Conservation (phyloP, 2,329 filamentous ascomycete genomes). For the Cryoendolithus antarcticus region DNA sequence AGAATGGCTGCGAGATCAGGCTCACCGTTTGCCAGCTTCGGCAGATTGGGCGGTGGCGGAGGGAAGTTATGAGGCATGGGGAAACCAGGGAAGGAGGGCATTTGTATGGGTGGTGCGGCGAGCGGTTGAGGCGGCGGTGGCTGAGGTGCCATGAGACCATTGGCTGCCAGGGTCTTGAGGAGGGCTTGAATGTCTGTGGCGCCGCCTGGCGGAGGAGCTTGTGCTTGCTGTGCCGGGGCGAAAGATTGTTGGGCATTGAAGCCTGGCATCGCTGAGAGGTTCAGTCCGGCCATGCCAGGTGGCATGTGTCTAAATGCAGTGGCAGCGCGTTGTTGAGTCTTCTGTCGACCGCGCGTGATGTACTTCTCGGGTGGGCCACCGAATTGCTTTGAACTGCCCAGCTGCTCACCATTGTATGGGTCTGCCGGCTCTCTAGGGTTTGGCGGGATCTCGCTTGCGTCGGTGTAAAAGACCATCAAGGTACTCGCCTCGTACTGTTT, state of each 20-base stretch:
- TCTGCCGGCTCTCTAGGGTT: constrained; percentile 34
- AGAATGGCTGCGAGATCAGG: constrained; percentile 20
- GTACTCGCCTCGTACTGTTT: constrained; percentile 34
- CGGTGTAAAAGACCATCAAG: constrained; percentile 35
- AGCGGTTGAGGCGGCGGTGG: constrained; percentile 7
- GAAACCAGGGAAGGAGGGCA: constrained; percentile 1
- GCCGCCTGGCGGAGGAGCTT: constrained; percentile 3
- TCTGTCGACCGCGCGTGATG: constrained; percentile 7
- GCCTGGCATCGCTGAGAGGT: not conserved
- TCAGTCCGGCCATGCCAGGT: not conserved
- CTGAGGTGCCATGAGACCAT: not conserved
- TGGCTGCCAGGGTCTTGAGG: constrained; percentile 1
- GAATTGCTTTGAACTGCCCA: constrained; percentile 22
- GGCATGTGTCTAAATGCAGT: not conserved
- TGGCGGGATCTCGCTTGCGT: constrained; percentile 33
- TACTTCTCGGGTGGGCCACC: constrained; percentile 24
- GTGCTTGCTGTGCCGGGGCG: constrained; percentile 3
- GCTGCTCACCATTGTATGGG: constrained; percentile 20
- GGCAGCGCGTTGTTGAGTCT: not conserved
- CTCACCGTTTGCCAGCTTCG: constrained; percentile 7
- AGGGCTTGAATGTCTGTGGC: constrained; percentile 3
- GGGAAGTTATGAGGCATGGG: not conserved
- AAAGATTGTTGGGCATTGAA: constrained; percentile 4
- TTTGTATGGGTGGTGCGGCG: constrained; percentile 1
- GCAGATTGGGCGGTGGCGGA: constrained; percentile 1